These are phyloP conservation scores for Ascochyta lentis DNA, from an alignment of 2,329 filamentous ascomycete species.

Conservation along the genomic window DNA sequence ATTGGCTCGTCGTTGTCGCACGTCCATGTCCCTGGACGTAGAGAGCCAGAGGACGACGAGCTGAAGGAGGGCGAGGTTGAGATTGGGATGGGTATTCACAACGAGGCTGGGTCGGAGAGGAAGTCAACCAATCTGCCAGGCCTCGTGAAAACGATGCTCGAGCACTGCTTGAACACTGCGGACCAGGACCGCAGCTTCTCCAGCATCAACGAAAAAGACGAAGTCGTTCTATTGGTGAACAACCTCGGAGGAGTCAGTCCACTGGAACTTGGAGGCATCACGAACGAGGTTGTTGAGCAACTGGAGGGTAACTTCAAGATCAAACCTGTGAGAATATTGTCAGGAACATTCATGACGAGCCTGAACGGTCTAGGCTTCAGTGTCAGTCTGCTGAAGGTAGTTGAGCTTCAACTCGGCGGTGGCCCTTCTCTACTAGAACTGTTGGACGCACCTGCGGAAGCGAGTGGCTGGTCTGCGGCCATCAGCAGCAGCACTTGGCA, in stretches of 20 bases:
- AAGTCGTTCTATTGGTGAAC: conserved; percentile 74
- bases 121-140: conserved; percentile 51
- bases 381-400: conserved; percentile 69
- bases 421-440: conserved; percentile 70
- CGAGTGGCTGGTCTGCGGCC: conserved; percentile 70
- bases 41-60: conserved; percentile 63
- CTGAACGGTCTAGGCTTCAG: conserved; percentile 76
- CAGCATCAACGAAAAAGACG: conserved; percentile 64
- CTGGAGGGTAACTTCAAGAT: conserved; percentile 65
- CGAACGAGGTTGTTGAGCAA: conserved; percentile 69
- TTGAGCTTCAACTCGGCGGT: conserved; percentile 64
- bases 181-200: conserved; percentile 77
- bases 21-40: conserved; percentile 89
- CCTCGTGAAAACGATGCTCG: conserved; percentile 66
- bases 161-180: conserved; percentile 65
- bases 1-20: conserved; percentile 87
- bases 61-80: conserved; percentile 68
- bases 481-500: conserved; percentile 67
- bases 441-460: conserved; percentile 71
- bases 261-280: conserved; percentile 75
- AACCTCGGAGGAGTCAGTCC: conserved; percentile 77
- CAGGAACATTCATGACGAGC: conserved; percentile 75
- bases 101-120: conserved; percentile 62
- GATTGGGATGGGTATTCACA: conserved; percentile 78
- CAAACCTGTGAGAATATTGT: conserved; percentile 66